Evolutionary conservation across 1,139 yeast genomes (phyloP).

Genomic region (Yamadazyma dendronema): DNA sequence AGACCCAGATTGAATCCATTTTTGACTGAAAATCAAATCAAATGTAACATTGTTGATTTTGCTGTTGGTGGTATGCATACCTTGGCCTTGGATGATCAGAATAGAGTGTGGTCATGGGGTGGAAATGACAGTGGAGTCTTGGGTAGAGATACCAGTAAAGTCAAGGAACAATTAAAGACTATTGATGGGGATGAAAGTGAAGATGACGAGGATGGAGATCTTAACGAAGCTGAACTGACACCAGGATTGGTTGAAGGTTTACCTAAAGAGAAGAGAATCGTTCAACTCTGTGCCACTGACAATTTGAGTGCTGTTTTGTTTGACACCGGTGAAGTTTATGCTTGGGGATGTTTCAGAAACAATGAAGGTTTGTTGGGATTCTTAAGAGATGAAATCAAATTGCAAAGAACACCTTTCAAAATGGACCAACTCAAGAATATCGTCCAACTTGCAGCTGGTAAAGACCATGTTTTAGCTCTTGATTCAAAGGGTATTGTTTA

Average conservation of each 20-base stretch:
- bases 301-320: slow-evolving; percentile 80
- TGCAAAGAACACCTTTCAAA: slow-evolving; percentile 68
- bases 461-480: slow-evolving; percentile 84
- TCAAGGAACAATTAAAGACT: slow-evolving; percentile 60
- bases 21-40: slow-evolving; percentile 46
- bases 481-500: slow-evolving; percentile 83
- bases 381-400: slow-evolving; percentile 52
- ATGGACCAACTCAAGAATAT: slow-evolving; percentile 64
- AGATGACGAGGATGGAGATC: slow-evolving; percentile 76
- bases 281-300: slow-evolving; percentile 90
- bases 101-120: slow-evolving; percentile 96
- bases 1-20: slow-evolving; percentile 89
- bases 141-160: slow-evolving; percentile 80
- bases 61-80: slow-evolving; percentile 97
- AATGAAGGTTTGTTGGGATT: slow-evolving; percentile 91
- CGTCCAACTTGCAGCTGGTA: slow-evolving; percentile 88
- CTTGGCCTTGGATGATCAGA: slow-evolving; percentile 71
- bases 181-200: slow-evolving; percentile 59
- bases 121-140: slow-evolving; percentile 88
- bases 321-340: slow-evolving; percentile 83
- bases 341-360: slow-evolving; percentile 97
- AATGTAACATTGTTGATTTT: slow-evolving; percentile 60
- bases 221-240: slow-evolving; percentile 85
- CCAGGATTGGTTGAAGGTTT: slow-evolving; percentile 74
- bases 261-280: slow-evolving; percentile 59